Conservation (phyloP, 1,284 basidiomycete genomes). For the Ustanciosporium gigantosporum region DNA sequence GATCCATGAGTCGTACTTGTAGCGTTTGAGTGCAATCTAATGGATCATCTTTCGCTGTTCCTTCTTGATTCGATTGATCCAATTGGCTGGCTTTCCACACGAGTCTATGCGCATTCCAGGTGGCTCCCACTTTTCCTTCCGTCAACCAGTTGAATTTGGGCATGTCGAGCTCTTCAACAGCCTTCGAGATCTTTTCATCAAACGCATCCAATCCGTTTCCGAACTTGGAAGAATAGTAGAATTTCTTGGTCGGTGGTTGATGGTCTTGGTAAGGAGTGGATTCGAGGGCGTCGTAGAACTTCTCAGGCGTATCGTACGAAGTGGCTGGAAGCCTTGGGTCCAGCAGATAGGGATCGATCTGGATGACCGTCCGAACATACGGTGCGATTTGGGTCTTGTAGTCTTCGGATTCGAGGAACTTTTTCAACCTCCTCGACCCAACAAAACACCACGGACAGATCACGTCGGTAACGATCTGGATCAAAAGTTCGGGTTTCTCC, state of each 20-base stretch:
- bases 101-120: constrained; percentile 41
- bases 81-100: constrained; percentile 27
- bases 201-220: constrained; percentile 38
- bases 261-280: constrained; percentile 31
- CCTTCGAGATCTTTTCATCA: constrained; percentile 33
- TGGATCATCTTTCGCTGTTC: constrained; percentile 3
- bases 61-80: constrained; percentile 10
- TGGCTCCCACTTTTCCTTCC: constrained; percentile 39
- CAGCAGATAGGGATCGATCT: constrained; percentile 43
- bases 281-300: constrained; percentile 39
- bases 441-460: constrained; percentile 49
- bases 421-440: constrained; percentile 29
- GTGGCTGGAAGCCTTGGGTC: constrained; percentile 36
- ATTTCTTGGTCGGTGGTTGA: constrained; percentile 32
- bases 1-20: constrained; percentile 29
- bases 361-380: constrained; percentile 21
- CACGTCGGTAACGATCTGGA: constrained; percentile 35
- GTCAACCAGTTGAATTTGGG: constrained; percentile 30
- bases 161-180: constrained; percentile 23
- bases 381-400: constrained; percentile 34
- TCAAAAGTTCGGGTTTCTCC: constrained; percentile 37
- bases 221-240: constrained; percentile 39
- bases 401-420: constrained; percentile 31
- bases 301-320: constrained; percentile 15
- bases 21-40: constrained; percentile 6